Conservation (phyloP, 371 early-diverging fungal genomes). For the Mucor irregularis region DNA sequence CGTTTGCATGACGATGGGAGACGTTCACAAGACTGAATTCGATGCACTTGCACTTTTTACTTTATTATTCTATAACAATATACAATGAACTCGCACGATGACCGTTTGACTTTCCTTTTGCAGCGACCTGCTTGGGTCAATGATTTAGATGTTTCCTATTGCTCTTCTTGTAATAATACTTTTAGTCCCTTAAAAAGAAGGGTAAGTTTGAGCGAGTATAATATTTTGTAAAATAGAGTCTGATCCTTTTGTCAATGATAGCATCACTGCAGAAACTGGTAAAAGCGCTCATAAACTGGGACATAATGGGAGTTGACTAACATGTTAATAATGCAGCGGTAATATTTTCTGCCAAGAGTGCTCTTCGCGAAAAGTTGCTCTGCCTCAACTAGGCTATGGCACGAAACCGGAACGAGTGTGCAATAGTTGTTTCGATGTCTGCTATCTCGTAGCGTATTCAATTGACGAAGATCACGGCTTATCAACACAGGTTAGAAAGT, state of each 20-base stretch:
- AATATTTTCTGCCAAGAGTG: conserved; percentile 67
- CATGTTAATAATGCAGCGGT: no score
- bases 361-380: conserved; percentile 54
- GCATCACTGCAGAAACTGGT: conserved; percentile 75
- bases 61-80: background rate
- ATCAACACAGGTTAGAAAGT: conserved; percentile 60
- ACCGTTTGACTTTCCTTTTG: conserved; percentile 42
- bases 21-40: background rate
- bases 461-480: conserved; percentile 63
- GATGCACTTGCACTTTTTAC: background rate
- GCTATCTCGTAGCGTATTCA: conserved; percentile 62
- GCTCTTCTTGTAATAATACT: conserved; percentile 35
- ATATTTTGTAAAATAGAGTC: background rate
- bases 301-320: no score
- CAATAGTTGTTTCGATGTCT: conserved; percentile 63
- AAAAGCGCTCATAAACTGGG: no score
- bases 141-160: conserved; percentile 45
- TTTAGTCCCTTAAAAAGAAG: conserved; percentile 50
- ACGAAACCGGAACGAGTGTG: conserved; percentile 63
- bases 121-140: conserved; percentile 56
- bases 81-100: conserved; percentile 33
- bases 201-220: conserved; percentile 26
- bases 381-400: conserved; percentile 65
- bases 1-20: background rate
- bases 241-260: conserved; percentile 10